Evolutionary conservation across 805 yeast genomes (phyloP).

Genomic region (Metschnikowia santaceciliae): DNA sequence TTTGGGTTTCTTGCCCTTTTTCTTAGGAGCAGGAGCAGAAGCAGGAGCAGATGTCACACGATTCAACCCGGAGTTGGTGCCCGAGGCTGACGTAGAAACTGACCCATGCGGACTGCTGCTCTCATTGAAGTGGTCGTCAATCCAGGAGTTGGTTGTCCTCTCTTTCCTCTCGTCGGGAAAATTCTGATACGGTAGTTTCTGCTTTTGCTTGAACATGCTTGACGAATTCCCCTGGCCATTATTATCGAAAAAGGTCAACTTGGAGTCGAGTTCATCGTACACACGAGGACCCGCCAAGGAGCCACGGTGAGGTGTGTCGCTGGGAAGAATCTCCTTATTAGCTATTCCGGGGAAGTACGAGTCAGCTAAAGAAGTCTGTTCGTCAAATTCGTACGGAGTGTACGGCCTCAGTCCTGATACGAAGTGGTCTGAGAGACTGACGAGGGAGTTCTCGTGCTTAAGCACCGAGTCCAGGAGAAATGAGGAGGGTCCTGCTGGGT

Average conservation of each 20-base stretch:
- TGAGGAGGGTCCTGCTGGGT: constrained; percentile 10
- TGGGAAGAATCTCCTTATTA: background rate
- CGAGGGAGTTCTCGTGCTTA: constrained; percentile 26
- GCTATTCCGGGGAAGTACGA: constrained; percentile 3
- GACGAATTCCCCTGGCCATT: background rate
- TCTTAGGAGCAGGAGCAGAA: constrained; percentile 8
- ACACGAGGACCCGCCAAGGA: background rate
- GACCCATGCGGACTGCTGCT: constrained; percentile 10
- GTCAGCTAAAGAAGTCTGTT: constrained; percentile 11
- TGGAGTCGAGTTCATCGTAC: constrained; percentile 1
- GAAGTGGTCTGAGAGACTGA: constrained; percentile 30
- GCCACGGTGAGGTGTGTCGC: background rate
- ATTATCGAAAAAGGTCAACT: background rate
- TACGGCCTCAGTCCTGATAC: constrained; percentile 15
- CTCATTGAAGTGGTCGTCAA: constrained; percentile 3
- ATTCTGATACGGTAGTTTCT: background rate
- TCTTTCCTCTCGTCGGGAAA: background rate
- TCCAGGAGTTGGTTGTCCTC: background rate
- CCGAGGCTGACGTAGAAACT: constrained; percentile 12
- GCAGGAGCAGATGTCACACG: constrained; percentile 3
- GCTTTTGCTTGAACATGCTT: background rate
- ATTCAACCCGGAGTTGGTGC: constrained; percentile 7
- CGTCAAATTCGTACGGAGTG: constrained; percentile 17
- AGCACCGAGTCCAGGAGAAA: constrained; percentile 11
- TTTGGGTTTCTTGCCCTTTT: constrained; percentile 10